Conservation (phyloP, 2,329 filamentous ascomycete species). For the Cercospora zeina region DNA sequence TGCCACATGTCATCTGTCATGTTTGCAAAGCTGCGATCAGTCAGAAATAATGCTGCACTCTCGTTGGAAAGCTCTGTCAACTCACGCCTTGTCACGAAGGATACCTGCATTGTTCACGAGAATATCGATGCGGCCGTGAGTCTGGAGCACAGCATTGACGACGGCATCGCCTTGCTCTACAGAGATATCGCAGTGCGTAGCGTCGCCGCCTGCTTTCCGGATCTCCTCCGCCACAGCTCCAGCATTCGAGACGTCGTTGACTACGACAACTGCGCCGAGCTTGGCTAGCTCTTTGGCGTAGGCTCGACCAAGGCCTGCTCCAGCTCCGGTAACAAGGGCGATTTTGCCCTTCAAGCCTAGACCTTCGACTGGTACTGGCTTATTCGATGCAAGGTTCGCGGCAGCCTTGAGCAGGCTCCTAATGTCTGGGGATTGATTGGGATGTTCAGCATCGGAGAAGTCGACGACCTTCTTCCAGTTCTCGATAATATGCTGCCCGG, state of each 20-base stretch:
- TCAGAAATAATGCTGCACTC: background rate
- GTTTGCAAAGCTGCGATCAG: constrained; percentile 65
- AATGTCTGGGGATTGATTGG: constrained; percentile 78
- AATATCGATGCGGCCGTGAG: constrained; percentile 88
- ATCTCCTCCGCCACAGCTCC: constrained; percentile 90
- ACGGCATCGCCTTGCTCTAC: constrained; percentile 88
- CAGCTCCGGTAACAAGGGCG: constrained; percentile 80
- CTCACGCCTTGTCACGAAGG: constrained; percentile 80
- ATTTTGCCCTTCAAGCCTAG: constrained; percentile 89
- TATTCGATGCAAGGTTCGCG: constrained; percentile 89
- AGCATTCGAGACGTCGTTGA: constrained; percentile 89
- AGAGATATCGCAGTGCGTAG: constrained; percentile 85
- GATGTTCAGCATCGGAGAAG: constrained; percentile 66
- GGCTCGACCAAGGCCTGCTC: constrained; percentile 83
- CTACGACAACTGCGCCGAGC: constrained; percentile 76
- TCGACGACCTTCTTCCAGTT: constrained; percentile 82
- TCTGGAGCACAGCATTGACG: constrained; percentile 86
- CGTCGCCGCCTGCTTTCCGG: constrained; percentile 80
- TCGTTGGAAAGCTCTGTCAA: background rate
- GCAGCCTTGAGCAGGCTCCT: constrained; percentile 80
- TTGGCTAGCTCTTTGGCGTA: constrained; percentile 86
- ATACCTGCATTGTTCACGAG: constrained; percentile 82
- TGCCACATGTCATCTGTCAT: constrained; percentile 95
- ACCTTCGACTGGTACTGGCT: constrained; percentile 93
- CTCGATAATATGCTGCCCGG: constrained; percentile 43